Evolutionary conservation across 768 basidiomycete genomes (phyloP).

Genomic region (Brasilioporus rufonigricans): DNA sequence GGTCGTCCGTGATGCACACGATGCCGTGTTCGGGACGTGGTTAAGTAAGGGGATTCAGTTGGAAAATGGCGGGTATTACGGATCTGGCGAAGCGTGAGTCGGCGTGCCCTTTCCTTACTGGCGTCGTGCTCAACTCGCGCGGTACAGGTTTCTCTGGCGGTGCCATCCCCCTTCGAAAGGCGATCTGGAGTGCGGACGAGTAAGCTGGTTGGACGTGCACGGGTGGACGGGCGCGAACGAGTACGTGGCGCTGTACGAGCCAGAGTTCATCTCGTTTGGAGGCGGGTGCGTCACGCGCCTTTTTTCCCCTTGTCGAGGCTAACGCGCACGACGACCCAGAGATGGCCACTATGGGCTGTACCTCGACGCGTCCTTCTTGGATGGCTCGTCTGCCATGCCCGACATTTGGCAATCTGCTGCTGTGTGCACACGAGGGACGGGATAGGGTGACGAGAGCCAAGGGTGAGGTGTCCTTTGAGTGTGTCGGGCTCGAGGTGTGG

Average conservation of each 20-base stretch:
- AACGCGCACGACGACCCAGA: too few species aligned
- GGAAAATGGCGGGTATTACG: too few species aligned
- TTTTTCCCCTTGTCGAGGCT: too few species aligned
- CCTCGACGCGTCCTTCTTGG: too few species aligned
- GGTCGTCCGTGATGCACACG: conserved; percentile 60
- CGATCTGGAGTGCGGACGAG: not conserved
- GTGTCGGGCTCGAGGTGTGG: too few species aligned
- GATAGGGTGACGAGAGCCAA: conserved; percentile 27
- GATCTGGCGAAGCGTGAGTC: too few species aligned
- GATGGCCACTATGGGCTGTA: too few species aligned
- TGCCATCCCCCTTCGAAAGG: conserved; percentile 33
- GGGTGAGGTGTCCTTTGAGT: conserved; percentile 77
- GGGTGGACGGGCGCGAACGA: too few species aligned
- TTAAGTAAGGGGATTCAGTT: conserved; percentile 61
- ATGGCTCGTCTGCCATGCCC: conserved; percentile 84
- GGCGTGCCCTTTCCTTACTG: not conserved
- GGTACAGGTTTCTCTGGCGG: conserved; percentile 77
- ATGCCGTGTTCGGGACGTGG: conserved; percentile 78
- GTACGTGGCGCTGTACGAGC: too few species aligned
- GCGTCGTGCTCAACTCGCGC: too few species aligned
- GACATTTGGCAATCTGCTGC: conserved; percentile 83
- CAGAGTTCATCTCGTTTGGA: too few species aligned
- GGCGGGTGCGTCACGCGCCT: too few species aligned
- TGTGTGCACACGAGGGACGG: conserved; percentile 44
- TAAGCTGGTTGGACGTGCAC: conserved; percentile 55